phyloP scores from a whole-genome alignment of 2,329 filamentous ascomycete species.

The Talaromyces sp. region DNA sequence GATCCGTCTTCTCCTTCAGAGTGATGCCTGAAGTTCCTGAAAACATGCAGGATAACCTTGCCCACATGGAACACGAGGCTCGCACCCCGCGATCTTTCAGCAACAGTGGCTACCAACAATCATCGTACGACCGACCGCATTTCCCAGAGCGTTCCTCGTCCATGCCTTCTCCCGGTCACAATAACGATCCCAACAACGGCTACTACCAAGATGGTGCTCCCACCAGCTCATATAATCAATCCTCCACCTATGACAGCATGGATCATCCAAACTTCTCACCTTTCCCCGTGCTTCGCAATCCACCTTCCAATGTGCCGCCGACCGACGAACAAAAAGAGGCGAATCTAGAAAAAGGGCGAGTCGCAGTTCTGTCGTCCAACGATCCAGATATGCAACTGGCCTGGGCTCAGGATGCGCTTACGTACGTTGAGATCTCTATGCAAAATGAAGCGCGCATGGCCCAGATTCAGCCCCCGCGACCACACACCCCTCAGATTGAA shows the following conservation, averaged over 20 bases:
- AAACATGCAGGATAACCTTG: constrained; percentile 92
- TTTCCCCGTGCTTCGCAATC: constrained; percentile 76
- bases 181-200: constrained; percentile 19
- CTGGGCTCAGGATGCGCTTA: constrained; percentile 89
- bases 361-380: constrained; percentile 82
- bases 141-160: constrained; percentile 36
- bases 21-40: constrained; percentile 93
- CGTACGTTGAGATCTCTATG: constrained; percentile 78
- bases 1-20: constrained; percentile 43
- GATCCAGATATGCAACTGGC: constrained; percentile 94
- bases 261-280: constrained; percentile 78
- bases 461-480: constrained; percentile 54
- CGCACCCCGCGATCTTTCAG: constrained; percentile 41
- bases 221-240: constrained; percentile 45
- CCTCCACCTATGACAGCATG: constrained; percentile 44
- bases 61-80: constrained; percentile 81
- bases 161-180: constrained; percentile 18
- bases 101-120: constrained; percentile 17
- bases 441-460: constrained; percentile 68
- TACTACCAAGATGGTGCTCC: constrained; percentile 20
- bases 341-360: constrained; percentile 76
- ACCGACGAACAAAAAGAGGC: constrained; percentile 92
- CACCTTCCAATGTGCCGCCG: constrained; percentile 81
- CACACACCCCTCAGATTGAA: constrained; percentile 78
- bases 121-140: constrained; percentile 27